These are phyloP conservation scores for Chlorella vulgaris DNA, from an alignment of 139 green algal species.

Conservation along the genomic window DNA sequence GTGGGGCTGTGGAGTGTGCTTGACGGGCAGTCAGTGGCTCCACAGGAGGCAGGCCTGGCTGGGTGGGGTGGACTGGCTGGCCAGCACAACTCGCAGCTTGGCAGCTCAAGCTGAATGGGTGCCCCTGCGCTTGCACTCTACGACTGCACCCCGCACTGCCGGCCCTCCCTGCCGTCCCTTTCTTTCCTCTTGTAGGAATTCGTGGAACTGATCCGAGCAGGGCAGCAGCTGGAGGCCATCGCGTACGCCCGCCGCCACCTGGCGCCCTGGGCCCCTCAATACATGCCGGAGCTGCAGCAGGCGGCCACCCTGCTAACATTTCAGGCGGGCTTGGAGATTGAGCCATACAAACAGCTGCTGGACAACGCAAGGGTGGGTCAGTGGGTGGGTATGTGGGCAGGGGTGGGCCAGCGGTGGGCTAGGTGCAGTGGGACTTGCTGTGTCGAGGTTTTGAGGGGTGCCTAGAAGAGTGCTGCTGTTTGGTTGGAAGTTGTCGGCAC, in stretches of 20 bases:
- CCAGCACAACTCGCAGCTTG: too few relatives aligned
- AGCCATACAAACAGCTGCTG: constrained; percentile 67
- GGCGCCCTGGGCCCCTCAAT: constrained; percentile 65
- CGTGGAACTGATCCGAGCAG: constrained; percentile 86
- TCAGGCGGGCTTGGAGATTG: constrained; percentile 51
- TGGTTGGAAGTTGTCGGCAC: too few relatives aligned
- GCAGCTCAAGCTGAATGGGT: too few relatives aligned
- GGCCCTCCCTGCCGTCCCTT: too few relatives aligned
- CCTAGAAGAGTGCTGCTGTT: too few relatives aligned
- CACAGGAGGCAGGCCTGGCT: too few relatives aligned
- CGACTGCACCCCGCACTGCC: too few relatives aligned
- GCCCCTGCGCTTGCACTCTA: too few relatives aligned
- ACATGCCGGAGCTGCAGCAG: constrained; percentile 87
- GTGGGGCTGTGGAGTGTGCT: too few relatives aligned
- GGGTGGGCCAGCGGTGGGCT: neutral
- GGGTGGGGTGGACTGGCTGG: too few relatives aligned
- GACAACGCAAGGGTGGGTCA: constrained; percentile 6
- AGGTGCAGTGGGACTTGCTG: neutral
- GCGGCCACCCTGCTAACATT: constrained; percentile 84
- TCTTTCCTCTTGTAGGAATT: constrained; percentile 77
- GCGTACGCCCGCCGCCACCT: constrained; percentile 80
- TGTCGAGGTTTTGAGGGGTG: neutral
- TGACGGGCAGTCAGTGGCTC: too few relatives aligned
- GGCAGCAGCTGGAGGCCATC: constrained; percentile 70
- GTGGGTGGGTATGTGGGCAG: neutral